phyloP scores from a whole-genome alignment of 345 rosid species.

The Geranium brycei region DNA sequence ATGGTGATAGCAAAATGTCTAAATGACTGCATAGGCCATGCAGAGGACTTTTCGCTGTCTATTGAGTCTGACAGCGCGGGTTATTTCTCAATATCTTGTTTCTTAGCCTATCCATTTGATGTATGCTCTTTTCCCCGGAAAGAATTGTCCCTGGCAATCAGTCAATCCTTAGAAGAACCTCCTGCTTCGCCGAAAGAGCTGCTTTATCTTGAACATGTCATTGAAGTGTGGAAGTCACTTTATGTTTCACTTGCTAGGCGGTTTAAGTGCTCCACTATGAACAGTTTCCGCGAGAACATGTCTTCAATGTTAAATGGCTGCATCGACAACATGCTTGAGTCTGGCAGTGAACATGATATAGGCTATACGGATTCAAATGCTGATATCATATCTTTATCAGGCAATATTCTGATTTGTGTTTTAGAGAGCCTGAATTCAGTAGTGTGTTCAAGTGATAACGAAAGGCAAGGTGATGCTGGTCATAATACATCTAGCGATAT shows the following conservation, averaged over 20 bases:
- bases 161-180: slow-evolving; percentile 15
- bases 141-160: slow-evolving; percentile 1
- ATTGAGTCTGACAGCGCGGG: slow-evolving; percentile 11
- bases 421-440: slow-evolving; percentile 20
- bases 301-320: slow-evolving; percentile 21
- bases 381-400: slow-evolving; percentile 18
- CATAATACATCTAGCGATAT: slow-evolving; percentile 2
- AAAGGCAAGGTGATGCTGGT: slow-evolving; percentile 1
- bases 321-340: slow-evolving; percentile 13
- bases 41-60: slow-evolving; percentile 17
- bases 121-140: slow-evolving; percentile 12
- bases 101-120: slow-evolving; percentile 37
- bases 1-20: slow-evolving; percentile 24
- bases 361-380: slow-evolving; percentile 12
- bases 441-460: slow-evolving; percentile 10
- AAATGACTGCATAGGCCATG: slow-evolving; percentile 17
- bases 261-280: slow-evolving; percentile 10
- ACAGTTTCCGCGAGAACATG: slow-evolving; percentile 17
- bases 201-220: slow-evolving; percentile 17
- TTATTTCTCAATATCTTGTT: slow-evolving; percentile 17
- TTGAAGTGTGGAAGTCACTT: slow-evolving; percentile 36
- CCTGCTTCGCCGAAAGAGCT: slow-evolving; percentile 11
- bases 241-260: slow-evolving; percentile 20
- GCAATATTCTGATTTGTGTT: slow-evolving; percentile 21
- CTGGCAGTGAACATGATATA: slow-evolving; percentile 12